Percentiles rank a stretch among this genome's conserved stretches.
phyloP scores from a whole-genome alignment of 257 asterid genomes.

The Ballota nigra region DNA sequence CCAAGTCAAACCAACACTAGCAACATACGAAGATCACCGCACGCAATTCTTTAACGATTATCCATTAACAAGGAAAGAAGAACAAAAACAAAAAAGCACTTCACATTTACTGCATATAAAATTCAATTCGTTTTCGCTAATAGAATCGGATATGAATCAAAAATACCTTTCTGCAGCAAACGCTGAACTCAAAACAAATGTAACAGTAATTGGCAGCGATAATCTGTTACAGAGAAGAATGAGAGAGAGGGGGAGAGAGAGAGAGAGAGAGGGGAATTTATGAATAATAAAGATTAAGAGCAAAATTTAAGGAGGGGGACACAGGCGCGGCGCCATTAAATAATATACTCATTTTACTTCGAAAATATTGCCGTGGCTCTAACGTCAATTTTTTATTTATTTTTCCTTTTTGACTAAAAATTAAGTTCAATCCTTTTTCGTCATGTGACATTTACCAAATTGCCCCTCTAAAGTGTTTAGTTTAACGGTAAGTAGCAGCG shows the following conservation, averaged over 20 bases:
- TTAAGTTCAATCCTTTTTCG: background rate
- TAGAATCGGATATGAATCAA: background rate
- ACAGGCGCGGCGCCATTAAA: slow-evolving; percentile 40
- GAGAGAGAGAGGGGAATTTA: slow-evolving; percentile 11
- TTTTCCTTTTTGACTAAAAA: slow-evolving; percentile 9
- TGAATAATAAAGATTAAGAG: slow-evolving; percentile 25
- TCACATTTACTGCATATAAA: background rate
- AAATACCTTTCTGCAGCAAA: slow-evolving; percentile 25
- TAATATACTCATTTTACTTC: slow-evolving; percentile 21
- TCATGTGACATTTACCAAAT: slow-evolving; percentile 24
- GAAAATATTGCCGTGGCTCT: slow-evolving; percentile 43
- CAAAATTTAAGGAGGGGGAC: slow-evolving; percentile 29
- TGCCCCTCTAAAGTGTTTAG: slow-evolving; percentile 21
- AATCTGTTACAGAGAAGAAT: slow-evolving; percentile 3
- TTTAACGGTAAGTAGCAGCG: slow-evolving; percentile 39
- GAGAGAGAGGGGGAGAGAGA: background rate
- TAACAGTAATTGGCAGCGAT: background rate
- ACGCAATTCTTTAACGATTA: background rate
- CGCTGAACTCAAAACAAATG: slow-evolving; percentile 15
- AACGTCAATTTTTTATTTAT: slow-evolving; percentile 43
- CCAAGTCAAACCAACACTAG: slow-evolving; percentile 22
- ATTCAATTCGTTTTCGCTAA: background rate
- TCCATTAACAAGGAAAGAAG: background rate
- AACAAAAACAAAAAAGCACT: slow-evolving; percentile 4
- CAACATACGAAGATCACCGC: background rate